These are phyloP conservation scores for Tremella yokohamensis DNA, from an alignment of 768 basidiomycete genomes.

Conservation along the genomic window DNA sequence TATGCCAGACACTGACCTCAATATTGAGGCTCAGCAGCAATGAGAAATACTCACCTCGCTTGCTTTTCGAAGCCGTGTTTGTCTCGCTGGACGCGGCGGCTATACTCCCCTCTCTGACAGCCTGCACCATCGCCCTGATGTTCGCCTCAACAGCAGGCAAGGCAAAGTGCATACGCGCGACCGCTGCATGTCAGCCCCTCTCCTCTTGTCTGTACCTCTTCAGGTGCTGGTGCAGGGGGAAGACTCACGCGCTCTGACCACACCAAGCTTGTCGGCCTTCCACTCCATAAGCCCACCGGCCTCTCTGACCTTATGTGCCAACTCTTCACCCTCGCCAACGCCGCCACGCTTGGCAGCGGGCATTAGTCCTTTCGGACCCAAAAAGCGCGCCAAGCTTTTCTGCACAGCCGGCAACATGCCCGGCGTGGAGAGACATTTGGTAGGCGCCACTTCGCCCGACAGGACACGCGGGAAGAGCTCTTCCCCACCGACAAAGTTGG, in stretches of 20 bases:
- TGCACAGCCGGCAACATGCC: conserved; percentile 73
- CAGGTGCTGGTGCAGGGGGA: neutral
- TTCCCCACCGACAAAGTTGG: conserved; percentile 81
- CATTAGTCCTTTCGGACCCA: conserved; percentile 89
- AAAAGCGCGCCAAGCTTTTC: conserved; percentile 68
- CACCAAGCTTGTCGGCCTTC: conserved; percentile 83
- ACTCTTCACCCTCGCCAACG: conserved; percentile 71
- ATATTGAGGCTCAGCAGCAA: neutral
- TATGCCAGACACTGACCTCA: conserved; percentile 64
- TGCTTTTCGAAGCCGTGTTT: neutral
- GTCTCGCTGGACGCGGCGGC: conserved; percentile 7
- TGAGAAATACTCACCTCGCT: neutral
- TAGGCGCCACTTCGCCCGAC: conserved; percentile 69
- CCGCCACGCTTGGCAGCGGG: conserved; percentile 90
- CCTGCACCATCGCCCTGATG: conserved; percentile 4
- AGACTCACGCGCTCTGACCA: conserved; percentile 71
- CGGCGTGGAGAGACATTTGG: conserved; percentile 78
- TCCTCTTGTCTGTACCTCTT: neutral
- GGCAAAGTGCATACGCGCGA: conserved; percentile 7
- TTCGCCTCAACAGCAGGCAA: neutral
- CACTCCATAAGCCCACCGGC: conserved; percentile 83
- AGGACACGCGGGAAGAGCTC: conserved; percentile 83
- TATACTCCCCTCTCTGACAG: neutral
- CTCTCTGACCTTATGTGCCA: conserved; percentile 72
- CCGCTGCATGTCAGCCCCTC: neutral